Evolutionary conservation across 148 eudicot genomes (phyloP).

Genomic region (Mesembryanthemum crystallinum): DNA sequence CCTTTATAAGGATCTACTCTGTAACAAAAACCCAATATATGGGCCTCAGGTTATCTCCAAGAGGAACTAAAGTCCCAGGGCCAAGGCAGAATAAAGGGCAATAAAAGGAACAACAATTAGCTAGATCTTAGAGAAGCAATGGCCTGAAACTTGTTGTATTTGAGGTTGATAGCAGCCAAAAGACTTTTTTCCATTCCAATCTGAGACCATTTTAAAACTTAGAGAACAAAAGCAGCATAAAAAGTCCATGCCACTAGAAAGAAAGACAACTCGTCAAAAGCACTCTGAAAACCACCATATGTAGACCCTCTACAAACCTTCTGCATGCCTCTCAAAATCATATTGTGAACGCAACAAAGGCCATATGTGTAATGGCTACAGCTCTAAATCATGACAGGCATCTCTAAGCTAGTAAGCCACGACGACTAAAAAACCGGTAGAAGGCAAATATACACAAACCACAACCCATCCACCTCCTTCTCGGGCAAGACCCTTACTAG

Average conservation of each 20-base stretch:
- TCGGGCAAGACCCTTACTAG: background rate
- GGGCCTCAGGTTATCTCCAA: background rate
- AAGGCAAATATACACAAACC: background rate
- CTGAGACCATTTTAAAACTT: background rate
- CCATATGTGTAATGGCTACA: too few relatives aligned
- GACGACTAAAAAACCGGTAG: background rate
- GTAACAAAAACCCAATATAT: background rate
- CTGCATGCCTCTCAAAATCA: too few relatives aligned
- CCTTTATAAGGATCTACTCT: background rate
- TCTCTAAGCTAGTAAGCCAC: background rate
- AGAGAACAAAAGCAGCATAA: too few relatives aligned
- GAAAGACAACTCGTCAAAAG: too few relatives aligned
- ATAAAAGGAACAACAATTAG: background rate
- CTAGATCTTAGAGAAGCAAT: background rate
- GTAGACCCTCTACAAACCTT: too few relatives aligned
- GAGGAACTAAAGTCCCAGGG: too few relatives aligned
- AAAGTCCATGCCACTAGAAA: too few relatives aligned
- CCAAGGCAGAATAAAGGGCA: background rate
- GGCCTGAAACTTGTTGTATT: background rate
- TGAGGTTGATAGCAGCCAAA: background rate
- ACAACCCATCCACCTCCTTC: background rate
- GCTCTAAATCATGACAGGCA: background rate
- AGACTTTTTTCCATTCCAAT: background rate
- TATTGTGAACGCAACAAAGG: too few relatives aligned
- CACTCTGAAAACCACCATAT: too few relatives aligned